Base-by-base conservation (phyloP, 805 yeast genomes). In the Lipomyces japonicus region DNA sequence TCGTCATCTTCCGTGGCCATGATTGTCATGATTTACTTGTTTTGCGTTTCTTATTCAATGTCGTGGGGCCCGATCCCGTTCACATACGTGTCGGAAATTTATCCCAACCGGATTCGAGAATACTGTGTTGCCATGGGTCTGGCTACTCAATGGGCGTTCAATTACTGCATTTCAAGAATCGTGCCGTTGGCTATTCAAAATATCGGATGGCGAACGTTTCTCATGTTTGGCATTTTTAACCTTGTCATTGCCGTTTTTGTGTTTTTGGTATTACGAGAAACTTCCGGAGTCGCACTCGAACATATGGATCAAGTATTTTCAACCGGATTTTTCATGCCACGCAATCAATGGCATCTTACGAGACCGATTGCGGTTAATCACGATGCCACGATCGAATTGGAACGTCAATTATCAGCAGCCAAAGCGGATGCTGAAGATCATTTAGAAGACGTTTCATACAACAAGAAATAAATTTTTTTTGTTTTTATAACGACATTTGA, bases 231-330 rank as follows among this genome's bases (percentile, higher is more conserved):
- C 21, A 54, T 54, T 21, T 40, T 55, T 35, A 55, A 55, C 44
- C 30, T 40, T 12, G 34, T 31, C 22, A 55, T 53, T 7, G 57
- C 57, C 4, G n/a, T 80, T 80, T 70, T 84, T 51, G 78, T 78
- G 18, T 74, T 75, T 56, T 64, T 71, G 42, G 69, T 70, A 64
- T 65, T 74, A 22, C 85, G 89, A 2, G 90, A 84, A 63, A 84
- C 90, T 2, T 79, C 79, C 68, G 80, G 79, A 30, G 75, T 81
- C 55, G 81, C 91, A 0, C 75, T 84, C 61, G 93, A 85, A 68
- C 88, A 84, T 66, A 73, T 84, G 63, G 91, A 84, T 63, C 81
- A 80, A 43, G 85, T 84, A 16, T 85, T 84, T 42, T 5, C 31
- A 14, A 43, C 44, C 22, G 56, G 56, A 5, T 39, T 48, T 31